Evolutionary conservation across 352 stramenopile species (phyloP).

Genomic region (Salisapilia sapeloensis): DNA sequence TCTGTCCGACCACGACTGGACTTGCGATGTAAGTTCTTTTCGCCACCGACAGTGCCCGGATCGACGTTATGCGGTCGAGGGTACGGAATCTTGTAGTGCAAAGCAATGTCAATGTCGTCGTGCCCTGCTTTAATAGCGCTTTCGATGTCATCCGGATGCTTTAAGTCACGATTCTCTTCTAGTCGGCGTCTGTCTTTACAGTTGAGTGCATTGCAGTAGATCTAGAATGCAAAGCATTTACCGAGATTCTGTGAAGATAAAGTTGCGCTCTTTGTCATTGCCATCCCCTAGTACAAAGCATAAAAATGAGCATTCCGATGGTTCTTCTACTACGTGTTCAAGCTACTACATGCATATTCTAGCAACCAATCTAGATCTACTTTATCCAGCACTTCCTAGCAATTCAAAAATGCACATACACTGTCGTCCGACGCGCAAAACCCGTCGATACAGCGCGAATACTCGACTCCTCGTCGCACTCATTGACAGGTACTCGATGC

Average conservation of each 20-base stretch:
- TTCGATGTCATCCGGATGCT: constrained; percentile 11
- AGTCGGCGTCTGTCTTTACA: constrained; percentile 32
- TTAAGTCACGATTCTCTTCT: constrained; percentile 35
- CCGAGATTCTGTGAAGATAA: too few species aligned
- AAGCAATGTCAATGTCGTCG: constrained; percentile 55
- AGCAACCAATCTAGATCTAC: too few species aligned
- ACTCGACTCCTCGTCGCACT: too few species aligned
- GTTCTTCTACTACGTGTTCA: too few species aligned
- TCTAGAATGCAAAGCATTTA: too few species aligned
- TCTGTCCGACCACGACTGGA: constrained; percentile 35
- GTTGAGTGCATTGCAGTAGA: too few species aligned
- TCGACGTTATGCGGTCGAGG: constrained; percentile 63
- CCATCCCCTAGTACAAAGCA: neutral
- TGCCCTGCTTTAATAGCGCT: constrained; percentile 36
- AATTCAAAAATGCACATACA: constrained; percentile 42
- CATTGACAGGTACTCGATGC: too few species aligned
- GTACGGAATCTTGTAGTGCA: constrained; percentile 79
- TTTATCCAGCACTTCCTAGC: too few species aligned
- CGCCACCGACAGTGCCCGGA: constrained; percentile 52
- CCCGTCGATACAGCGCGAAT: constrained; percentile 50
- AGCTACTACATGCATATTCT: too few species aligned
- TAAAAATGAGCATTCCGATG: neutral
- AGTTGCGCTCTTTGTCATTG: too few species aligned
- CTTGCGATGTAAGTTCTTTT: constrained; percentile 41
- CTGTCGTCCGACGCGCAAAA: constrained; percentile 45